These are phyloP conservation scores for Geotrichum histeridarum DNA, from an alignment of 1,139 yeast species.

Conservation along the genomic window DNA sequence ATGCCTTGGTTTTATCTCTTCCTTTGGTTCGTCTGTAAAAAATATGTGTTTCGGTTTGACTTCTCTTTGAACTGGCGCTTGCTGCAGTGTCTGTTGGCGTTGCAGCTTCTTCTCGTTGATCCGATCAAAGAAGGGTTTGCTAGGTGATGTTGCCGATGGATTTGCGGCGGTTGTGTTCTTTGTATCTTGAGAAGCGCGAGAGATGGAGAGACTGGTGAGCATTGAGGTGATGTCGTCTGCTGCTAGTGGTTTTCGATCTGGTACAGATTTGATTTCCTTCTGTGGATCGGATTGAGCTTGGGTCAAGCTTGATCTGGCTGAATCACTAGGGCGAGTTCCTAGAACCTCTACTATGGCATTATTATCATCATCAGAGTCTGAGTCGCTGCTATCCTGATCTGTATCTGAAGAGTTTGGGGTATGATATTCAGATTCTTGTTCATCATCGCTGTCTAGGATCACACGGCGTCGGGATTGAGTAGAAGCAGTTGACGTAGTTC, in stretches of 20 bases:
- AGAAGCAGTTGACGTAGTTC: not conserved
- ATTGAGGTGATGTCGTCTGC: slow-evolving; percentile 11
- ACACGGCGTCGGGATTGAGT: not conserved
- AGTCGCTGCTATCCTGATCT: not conserved
- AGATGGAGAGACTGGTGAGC: slow-evolving; percentile 2
- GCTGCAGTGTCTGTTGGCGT: not conserved
- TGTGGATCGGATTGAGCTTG: not conserved
- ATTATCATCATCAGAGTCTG: slow-evolving; percentile 1
- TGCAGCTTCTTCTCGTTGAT: not conserved
- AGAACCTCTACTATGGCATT: slow-evolving; percentile 1
- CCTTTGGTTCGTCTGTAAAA: not conserved
- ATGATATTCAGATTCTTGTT: not conserved
- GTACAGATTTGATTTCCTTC: not conserved
- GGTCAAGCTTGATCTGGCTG: not conserved
- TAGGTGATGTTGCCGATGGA: not conserved
- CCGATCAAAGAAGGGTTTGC: slow-evolving; percentile 3
- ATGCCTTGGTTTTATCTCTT: no score
- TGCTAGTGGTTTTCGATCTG: slow-evolving; percentile 2
- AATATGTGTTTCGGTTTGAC: not conserved
- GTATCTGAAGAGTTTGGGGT: not conserved
- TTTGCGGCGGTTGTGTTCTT: not conserved
- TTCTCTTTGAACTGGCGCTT: not conserved
- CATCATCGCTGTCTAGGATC: slow-evolving; percentile 2
- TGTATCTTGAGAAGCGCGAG: not conserved
- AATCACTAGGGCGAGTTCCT: not conserved